These are phyloP conservation scores for Sugiyamaella pinicola DNA, from an alignment of 1,139 yeast genomes.

Conservation along the genomic window DNA sequence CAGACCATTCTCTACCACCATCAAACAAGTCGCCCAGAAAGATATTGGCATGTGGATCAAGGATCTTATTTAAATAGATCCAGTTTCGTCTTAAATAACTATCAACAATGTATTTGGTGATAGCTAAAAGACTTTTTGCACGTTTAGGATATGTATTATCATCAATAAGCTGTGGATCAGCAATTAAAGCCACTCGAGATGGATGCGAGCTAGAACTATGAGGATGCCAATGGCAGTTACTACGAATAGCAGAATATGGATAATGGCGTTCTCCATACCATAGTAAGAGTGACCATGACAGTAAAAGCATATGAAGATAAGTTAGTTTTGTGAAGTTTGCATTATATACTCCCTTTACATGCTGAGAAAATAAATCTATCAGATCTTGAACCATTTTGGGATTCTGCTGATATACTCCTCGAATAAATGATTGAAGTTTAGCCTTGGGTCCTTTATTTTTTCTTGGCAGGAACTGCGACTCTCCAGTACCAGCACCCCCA, in stretches of 20 bases:
- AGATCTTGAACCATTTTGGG: conserved; percentile 2
- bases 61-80: conserved; percentile 55
- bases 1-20: conserved; percentile 90
- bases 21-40: conserved; percentile 92
- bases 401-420: background rate
- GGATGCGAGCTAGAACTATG: conserved; percentile 40
- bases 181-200: conserved; percentile 70
- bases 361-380: background rate
- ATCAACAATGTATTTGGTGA: conserved; percentile 56
- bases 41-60: conserved; percentile 75
- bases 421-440: conserved; percentile 2
- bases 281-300: conserved; percentile 53
- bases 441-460: conserved; percentile 1
- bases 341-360: background rate
- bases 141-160: conserved; percentile 59
- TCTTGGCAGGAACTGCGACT: conserved; percentile 6
- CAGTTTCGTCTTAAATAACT: conserved; percentile 80
- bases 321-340: conserved; percentile 8
- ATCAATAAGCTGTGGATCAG: conserved; percentile 94
- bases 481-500: background rate
- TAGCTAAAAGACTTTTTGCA: conserved; percentile 35
- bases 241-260: conserved; percentile 51
- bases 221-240: conserved; percentile 58
- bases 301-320: conserved; percentile 32
- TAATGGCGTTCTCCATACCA: conserved; percentile 63